phyloP scores from a whole-genome alignment of 805 yeast species.

The Metschnikowia bowlesiae region DNA sequence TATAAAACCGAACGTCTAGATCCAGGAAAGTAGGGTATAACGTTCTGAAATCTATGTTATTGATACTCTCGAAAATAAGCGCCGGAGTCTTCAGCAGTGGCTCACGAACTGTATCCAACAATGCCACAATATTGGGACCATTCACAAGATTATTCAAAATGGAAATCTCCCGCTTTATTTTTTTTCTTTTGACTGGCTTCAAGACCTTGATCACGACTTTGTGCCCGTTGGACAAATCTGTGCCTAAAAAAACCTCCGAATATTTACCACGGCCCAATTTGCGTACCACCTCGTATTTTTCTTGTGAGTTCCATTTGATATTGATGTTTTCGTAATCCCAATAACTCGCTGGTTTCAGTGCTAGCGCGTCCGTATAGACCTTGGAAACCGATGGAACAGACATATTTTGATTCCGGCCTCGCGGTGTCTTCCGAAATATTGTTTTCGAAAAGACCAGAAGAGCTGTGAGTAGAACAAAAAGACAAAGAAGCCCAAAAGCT shows the following conservation, averaged over 20 bases:
- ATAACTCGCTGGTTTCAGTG: conserved; percentile 68
- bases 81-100: conserved; percentile 83
- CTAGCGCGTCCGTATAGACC: conserved; percentile 79
- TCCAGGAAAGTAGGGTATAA: conserved; percentile 77
- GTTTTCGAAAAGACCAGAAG: background rate
- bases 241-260: conserved; percentile 88
- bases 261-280: conserved; percentile 92
- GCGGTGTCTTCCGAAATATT: background rate
- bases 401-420: conserved; percentile 6
- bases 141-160: conserved; percentile 79
- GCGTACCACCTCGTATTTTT: conserved; percentile 77
- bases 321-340: conserved; percentile 74
- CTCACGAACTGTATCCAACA: conserved; percentile 85
- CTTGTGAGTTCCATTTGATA: conserved; percentile 80
- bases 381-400: conserved; percentile 53
- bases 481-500: background rate
- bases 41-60: conserved; percentile 81
- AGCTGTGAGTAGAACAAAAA: background rate
- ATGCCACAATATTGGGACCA: conserved; percentile 74
- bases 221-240: conserved; percentile 55
- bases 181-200: conserved; percentile 90
- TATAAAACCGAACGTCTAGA: conserved; percentile 74
- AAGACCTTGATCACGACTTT: conserved; percentile 84
- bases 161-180: conserved; percentile 85
- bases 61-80: conserved; percentile 76